Evolutionary conservation across 2,329 filamentous ascomycete species (phyloP).

Genomic region (Colletotrichum tofieldiae): DNA sequence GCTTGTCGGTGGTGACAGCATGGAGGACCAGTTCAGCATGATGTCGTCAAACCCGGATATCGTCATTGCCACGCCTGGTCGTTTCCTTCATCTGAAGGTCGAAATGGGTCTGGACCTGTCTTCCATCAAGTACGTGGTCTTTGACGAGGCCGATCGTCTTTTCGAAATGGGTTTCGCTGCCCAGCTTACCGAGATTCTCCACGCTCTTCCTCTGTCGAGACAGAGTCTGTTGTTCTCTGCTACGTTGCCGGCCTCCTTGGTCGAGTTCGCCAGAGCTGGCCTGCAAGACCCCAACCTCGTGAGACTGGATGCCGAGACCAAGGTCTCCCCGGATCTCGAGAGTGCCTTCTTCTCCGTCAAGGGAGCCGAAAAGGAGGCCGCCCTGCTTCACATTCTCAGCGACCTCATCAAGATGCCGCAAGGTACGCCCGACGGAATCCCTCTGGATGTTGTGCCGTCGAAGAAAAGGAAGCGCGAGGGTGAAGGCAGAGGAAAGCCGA

Average conservation of each 20-base stretch:
- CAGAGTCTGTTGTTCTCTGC: conserved; percentile 97
- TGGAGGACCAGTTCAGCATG: conserved; percentile 94
- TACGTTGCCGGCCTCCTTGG: conserved; percentile 91
- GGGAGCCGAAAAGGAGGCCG: conserved; percentile 92
- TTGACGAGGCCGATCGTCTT: conserved; percentile 95
- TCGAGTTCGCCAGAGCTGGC: conserved; percentile 95
- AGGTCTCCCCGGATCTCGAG: conserved; percentile 95
- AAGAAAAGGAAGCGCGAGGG: conserved; percentile 83
- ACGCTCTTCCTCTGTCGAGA: conserved; percentile 85
- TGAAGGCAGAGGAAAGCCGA: conserved; percentile 78
- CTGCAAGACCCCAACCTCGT: conserved; percentile 93
- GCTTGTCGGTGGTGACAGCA: conserved; percentile 92
- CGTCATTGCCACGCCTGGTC: conserved; percentile 95
- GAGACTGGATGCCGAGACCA: conserved; percentile 92
- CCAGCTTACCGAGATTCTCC: conserved; percentile 92
- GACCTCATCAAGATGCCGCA: conserved; percentile 93
- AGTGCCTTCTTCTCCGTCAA: conserved; percentile 96
- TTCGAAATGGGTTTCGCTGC: conserved; percentile 99
- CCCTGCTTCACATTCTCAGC: conserved; percentile 88
- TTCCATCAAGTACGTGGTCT: conserved; percentile 94
- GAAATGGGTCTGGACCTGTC: conserved; percentile 96
- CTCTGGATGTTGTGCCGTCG: conserved; percentile 61
- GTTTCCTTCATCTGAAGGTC: conserved; percentile 96
- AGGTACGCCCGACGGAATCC: conserved; percentile 70
- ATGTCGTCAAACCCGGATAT: conserved; percentile 98